A percentile compares a stretch with the other conserved stretches of the same genome.
These are phyloP conservation scores for Huiozyma naganishii DNA, from an alignment of 805 yeast species.

Conservation along the genomic window DNA sequence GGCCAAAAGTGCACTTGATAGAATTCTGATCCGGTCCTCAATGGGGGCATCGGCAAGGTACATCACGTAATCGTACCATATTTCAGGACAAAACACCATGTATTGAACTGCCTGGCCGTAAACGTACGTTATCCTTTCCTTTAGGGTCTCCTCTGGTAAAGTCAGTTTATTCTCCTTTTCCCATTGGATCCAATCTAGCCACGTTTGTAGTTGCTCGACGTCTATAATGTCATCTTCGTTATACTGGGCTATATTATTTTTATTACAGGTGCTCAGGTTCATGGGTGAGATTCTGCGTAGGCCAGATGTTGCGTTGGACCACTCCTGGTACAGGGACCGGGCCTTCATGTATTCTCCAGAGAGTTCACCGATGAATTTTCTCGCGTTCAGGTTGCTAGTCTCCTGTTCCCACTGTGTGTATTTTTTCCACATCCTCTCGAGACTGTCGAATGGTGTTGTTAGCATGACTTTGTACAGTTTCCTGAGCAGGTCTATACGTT, in stretches of 20 bases:
- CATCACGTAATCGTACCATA: conserved; percentile 33
- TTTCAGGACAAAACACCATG: conserved; percentile 23
- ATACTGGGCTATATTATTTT: conserved; percentile 21
- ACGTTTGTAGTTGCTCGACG: conserved; percentile 36
- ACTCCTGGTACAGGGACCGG: conserved; percentile 63
- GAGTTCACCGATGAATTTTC: conserved; percentile 73
- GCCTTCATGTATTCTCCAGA: conserved; percentile 83
- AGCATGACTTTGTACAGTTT: conserved; percentile 60
- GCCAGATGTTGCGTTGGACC: conserved; percentile 46
- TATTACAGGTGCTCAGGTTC: conserved; percentile 17
- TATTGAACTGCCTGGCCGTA: conserved; percentile 51
- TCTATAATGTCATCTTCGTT: conserved; percentile 6
- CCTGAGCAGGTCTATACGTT: conserved; percentile 65
- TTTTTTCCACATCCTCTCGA: conserved; percentile 72
- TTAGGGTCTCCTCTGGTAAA: conserved; percentile 38
- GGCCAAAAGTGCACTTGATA: conserved; percentile 44
- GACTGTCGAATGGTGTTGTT: conserved; percentile 60
- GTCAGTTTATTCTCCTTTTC: conserved; percentile 64
- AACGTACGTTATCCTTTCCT: conserved; percentile 56
- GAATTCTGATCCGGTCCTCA: conserved; percentile 22
- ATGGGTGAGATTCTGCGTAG: conserved; percentile 32
- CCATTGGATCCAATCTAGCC: conserved; percentile 73
- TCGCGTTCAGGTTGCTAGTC: conserved; percentile 61
- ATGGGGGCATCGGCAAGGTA: conserved; percentile 12
- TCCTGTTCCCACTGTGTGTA: conserved; percentile 80